Evolutionary conservation across 345 rosid species (phyloP).

Genomic region (thale cress (Arabidopsis thaliana)): DNA sequence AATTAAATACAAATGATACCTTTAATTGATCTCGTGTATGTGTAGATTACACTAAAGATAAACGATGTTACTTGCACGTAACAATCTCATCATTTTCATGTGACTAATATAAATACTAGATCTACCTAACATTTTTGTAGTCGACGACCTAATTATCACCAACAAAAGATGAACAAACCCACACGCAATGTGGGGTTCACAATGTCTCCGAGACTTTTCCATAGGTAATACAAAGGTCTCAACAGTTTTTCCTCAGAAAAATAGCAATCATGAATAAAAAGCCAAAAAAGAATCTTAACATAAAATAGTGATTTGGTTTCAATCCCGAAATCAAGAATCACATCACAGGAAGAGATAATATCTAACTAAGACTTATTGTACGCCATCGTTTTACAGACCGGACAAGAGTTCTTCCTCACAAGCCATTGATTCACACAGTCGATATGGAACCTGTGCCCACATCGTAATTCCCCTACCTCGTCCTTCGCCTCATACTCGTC

Average conservation of each 20-base stretch:
- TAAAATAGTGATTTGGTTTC: slow-evolving; percentile 21
- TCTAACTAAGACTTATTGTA: slow-evolving; percentile 28
- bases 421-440: slow-evolving; percentile 92
- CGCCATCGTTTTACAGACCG: slow-evolving; percentile 75
- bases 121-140: slow-evolving; percentile 40
- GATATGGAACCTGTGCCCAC: slow-evolving; percentile 82
- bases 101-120: slow-evolving; percentile 24
- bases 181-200: slow-evolving; percentile 41
- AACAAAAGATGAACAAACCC: slow-evolving; percentile 5
- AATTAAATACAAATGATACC: too few relatives aligned
- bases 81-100: slow-evolving; percentile 36
- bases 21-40: background rate
- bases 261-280: slow-evolving; percentile 28
- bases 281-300: slow-evolving; percentile 23
- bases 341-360: slow-evolving; percentile 10
- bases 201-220: slow-evolving; percentile 13
- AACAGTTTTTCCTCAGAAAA: slow-evolving; percentile 10
- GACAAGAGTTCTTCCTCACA: slow-evolving; percentile 79
- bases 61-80: slow-evolving; percentile 34
- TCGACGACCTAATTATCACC: slow-evolving; percentile 37
- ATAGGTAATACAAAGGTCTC: slow-evolving; percentile 5
- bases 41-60: background rate
- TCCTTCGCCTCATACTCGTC: slow-evolving; percentile 77
- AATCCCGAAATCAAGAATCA: slow-evolving; percentile 18
- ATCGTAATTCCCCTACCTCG: slow-evolving; percentile 69